A percentile compares a stretch with the other conserved stretches of the same genome.
Evolutionary conservation across 176 grass and related monocot genomes (phyloP).

Genomic region (Thalia dealbata): DNA sequence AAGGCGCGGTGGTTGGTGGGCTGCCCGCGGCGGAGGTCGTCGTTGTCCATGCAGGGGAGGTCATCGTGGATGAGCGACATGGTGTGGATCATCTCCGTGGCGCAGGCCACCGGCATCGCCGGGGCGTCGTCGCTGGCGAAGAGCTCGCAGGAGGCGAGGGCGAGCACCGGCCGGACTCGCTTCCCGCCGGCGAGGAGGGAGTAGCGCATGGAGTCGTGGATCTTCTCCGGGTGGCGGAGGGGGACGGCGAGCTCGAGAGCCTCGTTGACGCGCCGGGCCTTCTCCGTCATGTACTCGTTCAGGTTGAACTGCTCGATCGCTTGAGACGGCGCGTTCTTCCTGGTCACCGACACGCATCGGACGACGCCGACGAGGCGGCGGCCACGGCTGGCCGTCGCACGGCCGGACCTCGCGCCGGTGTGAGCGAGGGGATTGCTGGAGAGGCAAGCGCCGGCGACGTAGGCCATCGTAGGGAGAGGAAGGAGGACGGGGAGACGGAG

Average conservation of each 20-base stretch:
- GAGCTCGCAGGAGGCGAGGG: constrained; percentile 7
- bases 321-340: no score
- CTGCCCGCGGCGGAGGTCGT: constrained; percentile 4
- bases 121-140: not conserved
- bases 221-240: not conserved
- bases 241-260: not conserved
- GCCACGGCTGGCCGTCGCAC: no score
- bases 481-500: not conserved
- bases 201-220: constrained; percentile 6
- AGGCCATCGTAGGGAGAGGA: not conserved
- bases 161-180: constrained; percentile 1
- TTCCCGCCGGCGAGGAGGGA: constrained; percentile 3
- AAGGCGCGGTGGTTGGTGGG: constrained; percentile 2
- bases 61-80: constrained; percentile 12
- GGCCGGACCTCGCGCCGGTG: not conserved
- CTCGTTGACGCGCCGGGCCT: not conserved
- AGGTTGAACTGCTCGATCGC: not conserved
- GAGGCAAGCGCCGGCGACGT: not conserved
- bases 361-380: not conserved
- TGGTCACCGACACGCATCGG: not conserved
- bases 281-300: not conserved
- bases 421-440: not conserved
- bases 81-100: constrained; percentile 5
- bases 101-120: constrained; percentile 6
- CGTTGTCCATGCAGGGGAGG: constrained; percentile 8